Conservation (phyloP, 495 filamentous ascomycete genomes). For the Daldinia concentrica region DNA sequence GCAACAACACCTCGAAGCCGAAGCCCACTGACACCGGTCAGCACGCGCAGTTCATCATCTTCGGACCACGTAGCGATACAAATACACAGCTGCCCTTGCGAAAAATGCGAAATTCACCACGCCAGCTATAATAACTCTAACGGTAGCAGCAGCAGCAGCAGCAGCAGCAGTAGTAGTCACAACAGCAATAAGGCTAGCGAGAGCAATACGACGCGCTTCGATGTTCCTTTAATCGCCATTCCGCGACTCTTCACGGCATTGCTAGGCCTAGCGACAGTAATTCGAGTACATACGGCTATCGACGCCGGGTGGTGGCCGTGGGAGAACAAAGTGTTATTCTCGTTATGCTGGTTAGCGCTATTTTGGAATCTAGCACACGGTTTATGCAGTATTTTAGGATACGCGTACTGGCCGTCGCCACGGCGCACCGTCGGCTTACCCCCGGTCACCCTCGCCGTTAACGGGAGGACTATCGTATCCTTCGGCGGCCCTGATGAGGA, state of each 20-base stretch:
- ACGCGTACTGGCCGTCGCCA: slow-evolving; percentile 43
- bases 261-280: slow-evolving; percentile 39
- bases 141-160: background rate
- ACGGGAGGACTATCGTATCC: slow-evolving; percentile 35
- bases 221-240: slow-evolving; percentile 42
- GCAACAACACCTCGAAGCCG: slow-evolving; percentile 39
- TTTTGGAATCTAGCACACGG: slow-evolving; percentile 42
- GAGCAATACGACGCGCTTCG: slow-evolving; percentile 32
- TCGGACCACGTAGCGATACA: slow-evolving; percentile 21
- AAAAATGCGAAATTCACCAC: slow-evolving; percentile 30
- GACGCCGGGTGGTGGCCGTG: slow-evolving; percentile 47
- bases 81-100: slow-evolving; percentile 38
- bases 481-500: slow-evolving; percentile 42
- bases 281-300: slow-evolving; percentile 40
- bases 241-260: slow-evolving; percentile 38
- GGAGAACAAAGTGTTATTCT: slow-evolving; percentile 45
- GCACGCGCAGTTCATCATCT: slow-evolving; percentile 32
- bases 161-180: background rate
- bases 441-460: slow-evolving; percentile 35
- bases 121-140: background rate
- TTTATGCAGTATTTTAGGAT: slow-evolving; percentile 34
- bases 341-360: slow-evolving; percentile 38
- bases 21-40: slow-evolving; percentile 36
- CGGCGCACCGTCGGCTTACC: slow-evolving; percentile 42
- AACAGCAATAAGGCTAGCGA: slow-evolving; percentile 17